Conservation (phyloP, 768 basidiomycete species). For the Tephrocybe rancida region DNA sequence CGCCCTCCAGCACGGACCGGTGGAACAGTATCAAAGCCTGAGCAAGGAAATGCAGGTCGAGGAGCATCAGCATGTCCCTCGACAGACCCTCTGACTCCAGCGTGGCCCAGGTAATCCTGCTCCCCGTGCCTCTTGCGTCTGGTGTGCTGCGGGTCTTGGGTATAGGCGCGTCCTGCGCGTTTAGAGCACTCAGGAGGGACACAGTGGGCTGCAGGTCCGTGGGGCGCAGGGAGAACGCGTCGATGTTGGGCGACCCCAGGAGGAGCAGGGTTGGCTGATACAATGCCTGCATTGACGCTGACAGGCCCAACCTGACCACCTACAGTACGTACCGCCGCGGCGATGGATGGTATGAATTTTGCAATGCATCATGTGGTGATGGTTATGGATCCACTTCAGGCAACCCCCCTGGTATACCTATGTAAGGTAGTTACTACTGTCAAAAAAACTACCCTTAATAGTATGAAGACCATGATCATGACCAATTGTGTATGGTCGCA, state of each 20-base stretch:
- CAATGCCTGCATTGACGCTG: conserved; percentile 56
- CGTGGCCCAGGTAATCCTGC: conserved; percentile 55
- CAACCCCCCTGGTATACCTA: too few species aligned
- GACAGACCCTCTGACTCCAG: conserved; percentile 71
- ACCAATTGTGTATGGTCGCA: too few species aligned
- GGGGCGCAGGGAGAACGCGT: conserved; percentile 58
- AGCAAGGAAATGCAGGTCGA: conserved; percentile 65
- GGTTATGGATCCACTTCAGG: too few species aligned
- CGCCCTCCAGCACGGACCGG: conserved; percentile 48
- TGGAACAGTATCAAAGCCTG: conserved; percentile 67
- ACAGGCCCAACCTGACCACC: too few species aligned
- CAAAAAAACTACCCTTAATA: too few species aligned
- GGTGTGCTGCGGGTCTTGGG: too few species aligned
- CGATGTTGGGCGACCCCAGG: conserved; percentile 44
- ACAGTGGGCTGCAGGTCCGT: conserved; percentile 38
- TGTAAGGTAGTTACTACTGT: too few species aligned
- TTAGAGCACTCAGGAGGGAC: conserved; percentile 49
- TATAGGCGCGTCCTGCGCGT: conserved; percentile 14
- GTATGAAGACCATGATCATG: too few species aligned
- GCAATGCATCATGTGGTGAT: too few species aligned
- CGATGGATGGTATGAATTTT: too few species aligned
- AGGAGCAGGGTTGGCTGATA: conserved; percentile 49
- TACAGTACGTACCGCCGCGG: too few species aligned
- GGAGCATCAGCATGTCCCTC: conserved; percentile 59
- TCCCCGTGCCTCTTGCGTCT: too few species aligned